phyloP scores from a whole-genome alignment of 805 yeast species.

The Nematodospora valgi region DNA sequence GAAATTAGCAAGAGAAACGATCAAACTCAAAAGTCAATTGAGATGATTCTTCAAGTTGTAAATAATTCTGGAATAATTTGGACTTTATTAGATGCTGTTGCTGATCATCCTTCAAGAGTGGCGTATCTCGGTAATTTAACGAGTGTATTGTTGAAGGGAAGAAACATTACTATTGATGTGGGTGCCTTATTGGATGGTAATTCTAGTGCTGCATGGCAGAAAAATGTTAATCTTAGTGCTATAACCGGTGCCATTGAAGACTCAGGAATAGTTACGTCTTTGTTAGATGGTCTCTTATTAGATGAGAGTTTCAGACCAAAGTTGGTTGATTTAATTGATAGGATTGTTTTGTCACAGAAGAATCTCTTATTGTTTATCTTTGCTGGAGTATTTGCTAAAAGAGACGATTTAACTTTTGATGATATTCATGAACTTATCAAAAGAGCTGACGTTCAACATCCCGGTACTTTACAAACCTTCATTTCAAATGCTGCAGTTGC shows the following conservation, averaged over 20 bases:
- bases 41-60: slow-evolving; percentile 19
- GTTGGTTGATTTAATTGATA: slow-evolving; percentile 27
- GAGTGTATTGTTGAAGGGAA: slow-evolving; percentile 15
- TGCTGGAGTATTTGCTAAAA: slow-evolving; percentile 20
- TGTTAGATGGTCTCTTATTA: slow-evolving; percentile 36
- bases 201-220: slow-evolving; percentile 1
- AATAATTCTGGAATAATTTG: slow-evolving; percentile 34
- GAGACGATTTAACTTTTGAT: slow-evolving; percentile 9
- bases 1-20: slow-evolving; percentile 1
- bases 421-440: slow-evolving; percentile 7
- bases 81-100: slow-evolving; percentile 32
- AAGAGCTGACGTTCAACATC: slow-evolving; percentile 11
- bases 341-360: slow-evolving; percentile 30
- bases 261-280: slow-evolving; percentile 33
- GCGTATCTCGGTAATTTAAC: slow-evolving; percentile 30
- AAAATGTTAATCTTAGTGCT: slow-evolving; percentile 18
- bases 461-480: slow-evolving; percentile 25
- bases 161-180: slow-evolving; percentile 5
- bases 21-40: slow-evolving; percentile 15
- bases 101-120: slow-evolving; percentile 26
- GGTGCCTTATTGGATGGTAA: slow-evolving; percentile 1
- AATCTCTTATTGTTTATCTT: slow-evolving; percentile 20
- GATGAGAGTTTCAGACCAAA: slow-evolving; percentile 31
- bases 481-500: slow-evolving; percentile 25
- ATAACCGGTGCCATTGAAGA: slow-evolving; percentile 21